Percentiles rank a stretch among this genome's conserved stretches.
phyloP scores from a whole-genome alignment of 106 monocot genomes.

The Dactylorhiza incarnata region DNA sequence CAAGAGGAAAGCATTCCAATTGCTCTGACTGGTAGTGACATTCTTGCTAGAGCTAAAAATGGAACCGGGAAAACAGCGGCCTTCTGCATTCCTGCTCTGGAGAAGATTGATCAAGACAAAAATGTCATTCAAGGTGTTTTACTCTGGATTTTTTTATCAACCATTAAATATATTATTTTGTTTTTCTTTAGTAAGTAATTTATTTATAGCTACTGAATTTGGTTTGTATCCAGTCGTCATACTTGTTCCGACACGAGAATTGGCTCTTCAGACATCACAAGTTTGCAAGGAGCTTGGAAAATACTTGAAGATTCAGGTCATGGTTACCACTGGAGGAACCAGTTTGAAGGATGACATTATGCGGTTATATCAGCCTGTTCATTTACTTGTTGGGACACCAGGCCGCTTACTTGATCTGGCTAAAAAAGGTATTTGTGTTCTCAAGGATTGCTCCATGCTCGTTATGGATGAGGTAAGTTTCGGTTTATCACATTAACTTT shows the following conservation, averaged over 20 bases:
- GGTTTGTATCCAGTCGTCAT: conserved; percentile 60
- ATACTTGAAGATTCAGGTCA: conserved; percentile 81
- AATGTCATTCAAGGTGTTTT: conserved; percentile 83
- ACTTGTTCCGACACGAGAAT: conserved; percentile 85
- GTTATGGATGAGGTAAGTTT: conserved; percentile 86
- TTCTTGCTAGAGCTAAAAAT: conserved; percentile 98
- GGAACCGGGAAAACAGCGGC: conserved; percentile 97
- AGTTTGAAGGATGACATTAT: conserved; percentile 93
- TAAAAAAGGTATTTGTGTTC: conserved; percentile 67
- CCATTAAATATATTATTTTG: background rate
- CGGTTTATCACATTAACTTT: background rate
- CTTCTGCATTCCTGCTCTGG: conserved; percentile 87
- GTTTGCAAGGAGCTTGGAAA: conserved; percentile 96
- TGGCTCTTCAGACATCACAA: conserved; percentile 89
- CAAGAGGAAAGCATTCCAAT: conserved; percentile 97
- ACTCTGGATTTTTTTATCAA: background rate
- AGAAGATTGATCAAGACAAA: conserved; percentile 86
- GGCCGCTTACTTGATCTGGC: conserved; percentile 87
- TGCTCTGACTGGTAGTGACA: conserved; percentile 86
- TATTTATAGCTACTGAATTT: background rate
- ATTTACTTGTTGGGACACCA: conserved; percentile 89
- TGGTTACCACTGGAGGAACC: conserved; percentile 95
- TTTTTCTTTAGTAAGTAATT: background rate
- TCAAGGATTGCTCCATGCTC: conserved; percentile 79
- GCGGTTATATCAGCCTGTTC: conserved; percentile 86